Evolutionary conservation across 345 rosid species (phyloP).

Genomic region (Arabidopsis arenosa): DNA sequence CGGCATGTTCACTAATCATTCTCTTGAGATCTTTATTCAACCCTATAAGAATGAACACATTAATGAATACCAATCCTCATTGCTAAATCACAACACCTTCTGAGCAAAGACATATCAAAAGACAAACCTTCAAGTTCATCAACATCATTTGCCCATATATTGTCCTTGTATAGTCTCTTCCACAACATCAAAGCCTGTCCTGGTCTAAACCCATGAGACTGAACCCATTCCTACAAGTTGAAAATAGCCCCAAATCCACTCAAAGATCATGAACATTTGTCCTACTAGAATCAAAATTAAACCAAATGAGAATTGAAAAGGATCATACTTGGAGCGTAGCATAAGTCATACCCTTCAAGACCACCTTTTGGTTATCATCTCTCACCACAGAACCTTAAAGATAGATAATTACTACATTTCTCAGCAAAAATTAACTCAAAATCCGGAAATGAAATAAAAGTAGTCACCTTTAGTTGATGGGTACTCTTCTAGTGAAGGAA

Average conservation of each 20-base stretch:
- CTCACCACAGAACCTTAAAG: conserved; percentile 17
- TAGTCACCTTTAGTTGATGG: conserved; percentile 31
- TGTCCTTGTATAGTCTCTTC: conserved; percentile 85
- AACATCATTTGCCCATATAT: conserved; percentile 65
- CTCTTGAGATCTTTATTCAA: conserved; percentile 87
- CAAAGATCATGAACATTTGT: conserved; percentile 3
- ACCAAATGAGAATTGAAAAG: neutral
- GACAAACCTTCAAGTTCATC: conserved; percentile 74
- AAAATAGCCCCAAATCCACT: neutral
- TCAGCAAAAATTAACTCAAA: neutral
- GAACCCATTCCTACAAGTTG: conserved; percentile 77
- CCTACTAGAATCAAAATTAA: neutral
- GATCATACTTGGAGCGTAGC: conserved; percentile 65
- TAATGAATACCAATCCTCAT: neutral
- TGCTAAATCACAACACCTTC: neutral
- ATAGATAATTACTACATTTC: neutral
- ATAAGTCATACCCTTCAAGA: conserved; percentile 80
- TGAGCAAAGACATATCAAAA: neutral
- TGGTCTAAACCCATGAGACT: conserved; percentile 78
- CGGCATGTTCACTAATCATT: conserved; percentile 69
- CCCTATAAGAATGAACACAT: conserved; percentile 49
- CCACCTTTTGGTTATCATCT: conserved; percentile 50
- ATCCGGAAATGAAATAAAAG: neutral
- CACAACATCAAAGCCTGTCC: conserved; percentile 97
- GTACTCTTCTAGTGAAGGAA: conserved; percentile 39